Conservation (phyloP, 495 filamentous ascomycete genomes). For the Aspergillus cavernicola region DNA sequence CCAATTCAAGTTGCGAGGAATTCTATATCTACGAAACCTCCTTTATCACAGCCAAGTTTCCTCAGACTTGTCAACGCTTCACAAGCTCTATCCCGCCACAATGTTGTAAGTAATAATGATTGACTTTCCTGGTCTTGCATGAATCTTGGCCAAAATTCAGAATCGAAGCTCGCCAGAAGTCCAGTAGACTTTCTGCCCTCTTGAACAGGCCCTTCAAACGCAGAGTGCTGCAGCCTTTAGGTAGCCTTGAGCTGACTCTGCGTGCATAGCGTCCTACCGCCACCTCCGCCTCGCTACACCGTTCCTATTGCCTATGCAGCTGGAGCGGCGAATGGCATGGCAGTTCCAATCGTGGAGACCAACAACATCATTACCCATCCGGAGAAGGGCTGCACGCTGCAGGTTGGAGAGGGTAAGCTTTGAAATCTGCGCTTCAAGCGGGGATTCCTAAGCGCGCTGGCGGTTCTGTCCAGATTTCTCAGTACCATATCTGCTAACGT, state of each 20-base stretch:
- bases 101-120: conserved; percentile 16
- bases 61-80: too few relatives aligned
- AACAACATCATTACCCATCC: conserved; percentile 83
- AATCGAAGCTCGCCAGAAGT: too few relatives aligned
- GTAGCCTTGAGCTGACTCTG: conserved; percentile 2
- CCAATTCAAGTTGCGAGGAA: too few relatives aligned
- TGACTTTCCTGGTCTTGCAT: too few relatives aligned
- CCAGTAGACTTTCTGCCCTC: too few relatives aligned
- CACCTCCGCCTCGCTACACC: conserved; percentile 81
- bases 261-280: conserved; percentile 65
- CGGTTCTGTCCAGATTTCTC: background rate
- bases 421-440: conserved; percentile 6
- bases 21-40: too few relatives aligned
- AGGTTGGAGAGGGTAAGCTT: conserved; percentile 81
- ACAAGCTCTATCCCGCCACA: conserved; percentile 2
- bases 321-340: conserved; percentile 58
- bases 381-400: conserved; percentile 64
- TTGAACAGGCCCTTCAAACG: too few relatives aligned
- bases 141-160: too few relatives aligned
- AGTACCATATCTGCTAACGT: conserved; percentile 16
- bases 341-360: conserved; percentile 77
- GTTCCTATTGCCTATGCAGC: conserved; percentile 62
- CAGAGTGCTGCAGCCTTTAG: background rate
- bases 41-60: too few relatives aligned
- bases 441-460: conserved; percentile 5